Conservation (phyloP, 2,329 filamentous ascomycete genomes). For the Alternaria panax region DNA sequence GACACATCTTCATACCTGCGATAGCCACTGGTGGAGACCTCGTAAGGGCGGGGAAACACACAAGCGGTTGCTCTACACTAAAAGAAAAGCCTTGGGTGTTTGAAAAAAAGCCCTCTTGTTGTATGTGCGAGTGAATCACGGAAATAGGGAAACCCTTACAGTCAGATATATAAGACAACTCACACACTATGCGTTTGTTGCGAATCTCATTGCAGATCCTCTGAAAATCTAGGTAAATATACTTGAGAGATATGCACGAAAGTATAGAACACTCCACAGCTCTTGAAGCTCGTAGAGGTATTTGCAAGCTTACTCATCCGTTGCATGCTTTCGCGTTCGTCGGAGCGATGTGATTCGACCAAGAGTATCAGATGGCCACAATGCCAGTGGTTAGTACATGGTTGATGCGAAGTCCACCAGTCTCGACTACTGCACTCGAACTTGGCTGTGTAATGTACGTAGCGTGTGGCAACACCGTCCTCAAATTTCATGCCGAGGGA, state of each 20-base stretch:
- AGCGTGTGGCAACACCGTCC: background rate
- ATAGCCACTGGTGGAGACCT: constrained; percentile 20
- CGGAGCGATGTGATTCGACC: background rate
- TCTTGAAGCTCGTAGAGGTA: background rate
- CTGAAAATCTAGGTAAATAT: too few relatives aligned
- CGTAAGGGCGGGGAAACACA: constrained; percentile 28
- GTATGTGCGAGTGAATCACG: constrained; percentile 24
- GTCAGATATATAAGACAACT: constrained; percentile 26
- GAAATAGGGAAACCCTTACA: constrained; percentile 11
- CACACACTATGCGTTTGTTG: background rate
- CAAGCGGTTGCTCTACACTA: constrained; percentile 7
- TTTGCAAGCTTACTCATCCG: background rate
- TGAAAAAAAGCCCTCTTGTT: constrained; percentile 25
- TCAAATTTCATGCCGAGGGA: background rate
- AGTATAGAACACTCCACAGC: too few relatives aligned
- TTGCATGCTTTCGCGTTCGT: background rate
- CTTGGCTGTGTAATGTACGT: background rate
- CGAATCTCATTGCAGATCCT: background rate
- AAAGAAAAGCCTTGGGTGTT: constrained; percentile 28
- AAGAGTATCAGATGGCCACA: background rate
- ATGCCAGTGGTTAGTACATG: background rate
- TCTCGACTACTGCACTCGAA: background rate
- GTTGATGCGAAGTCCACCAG: background rate
- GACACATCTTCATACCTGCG: constrained; percentile 19
- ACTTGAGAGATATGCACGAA: background rate